phyloP scores from a whole-genome alignment of 495 filamentous ascomycete genomes.

The Chaetomium fimeti region DNA sequence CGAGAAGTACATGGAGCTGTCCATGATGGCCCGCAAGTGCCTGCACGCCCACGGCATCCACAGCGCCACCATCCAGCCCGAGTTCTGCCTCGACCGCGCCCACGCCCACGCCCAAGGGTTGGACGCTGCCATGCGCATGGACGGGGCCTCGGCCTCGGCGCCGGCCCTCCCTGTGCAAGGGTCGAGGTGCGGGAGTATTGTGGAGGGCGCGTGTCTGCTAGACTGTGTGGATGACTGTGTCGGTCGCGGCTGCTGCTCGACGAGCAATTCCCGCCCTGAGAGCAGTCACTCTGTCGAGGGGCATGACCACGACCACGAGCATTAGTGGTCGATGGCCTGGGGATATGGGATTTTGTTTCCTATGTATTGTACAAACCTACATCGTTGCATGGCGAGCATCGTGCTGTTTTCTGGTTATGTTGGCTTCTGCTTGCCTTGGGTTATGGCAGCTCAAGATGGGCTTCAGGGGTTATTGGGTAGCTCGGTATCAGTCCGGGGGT shows the following conservation, averaged over 20 bases:
- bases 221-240: slow-evolving; percentile 84
- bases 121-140: slow-evolving; percentile 38
- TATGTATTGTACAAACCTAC: neutral
- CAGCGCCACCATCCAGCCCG: slow-evolving; percentile 96
- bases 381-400: neutral
- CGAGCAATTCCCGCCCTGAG: slow-evolving; percentile 28
- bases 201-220: slow-evolving; percentile 68
- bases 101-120: slow-evolving; percentile 32
- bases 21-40: slow-evolving; percentile 73
- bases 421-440: neutral
- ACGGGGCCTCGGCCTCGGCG: slow-evolving; percentile 31
- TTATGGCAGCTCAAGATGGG: neutral
- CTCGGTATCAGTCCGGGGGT: neutral
- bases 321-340: neutral
- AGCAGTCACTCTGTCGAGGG: slow-evolving; percentile 28
- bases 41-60: slow-evolving; percentile 95
- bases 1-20: slow-evolving; percentile 85
- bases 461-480: neutral
- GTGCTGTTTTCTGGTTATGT: neutral
- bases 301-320: slow-evolving; percentile 21
- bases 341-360: neutral
- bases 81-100: slow-evolving; percentile 68
- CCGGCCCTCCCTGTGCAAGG: slow-evolving; percentile 38
- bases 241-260: slow-evolving; percentile 67
- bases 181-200: slow-evolving; percentile 52